These are phyloP conservation scores for Talaromyces rugulosus DNA, from an alignment of 2,329 filamentous ascomycete species.

Conservation along the genomic window DNA sequence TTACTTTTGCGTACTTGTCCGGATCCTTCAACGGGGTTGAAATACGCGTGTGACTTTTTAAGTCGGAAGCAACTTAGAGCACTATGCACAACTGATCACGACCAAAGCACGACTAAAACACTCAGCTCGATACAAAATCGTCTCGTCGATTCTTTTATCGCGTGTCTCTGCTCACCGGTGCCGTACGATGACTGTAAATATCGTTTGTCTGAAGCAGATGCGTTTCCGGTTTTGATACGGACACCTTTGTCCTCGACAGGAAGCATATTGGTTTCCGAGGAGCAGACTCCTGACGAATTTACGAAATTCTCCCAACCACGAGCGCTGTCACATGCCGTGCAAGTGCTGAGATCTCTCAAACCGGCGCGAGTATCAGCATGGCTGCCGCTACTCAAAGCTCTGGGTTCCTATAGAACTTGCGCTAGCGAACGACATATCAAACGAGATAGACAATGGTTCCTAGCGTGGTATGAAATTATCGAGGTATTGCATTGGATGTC, in stretches of 20 bases:
- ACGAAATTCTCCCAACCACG: conserved; percentile 20
- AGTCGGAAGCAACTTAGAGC: conserved; percentile 30
- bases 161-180: conserved; percentile 32
- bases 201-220: conserved; percentile 19
- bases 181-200: conserved; percentile 9
- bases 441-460: conserved; percentile 25
- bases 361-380: conserved; percentile 31
- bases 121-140: conserved; percentile 29
- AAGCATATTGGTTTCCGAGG: conserved; percentile 5
- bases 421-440: conserved; percentile 17
- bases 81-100: conserved; percentile 23
- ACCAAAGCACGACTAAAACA: conserved; percentile 14
- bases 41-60: conserved; percentile 31
- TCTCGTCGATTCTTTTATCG: conserved; percentile 44
- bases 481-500: conserved; percentile 33
- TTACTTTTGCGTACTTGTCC: conserved; percentile 47
- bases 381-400: conserved; percentile 31
- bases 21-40: conserved; percentile 37
- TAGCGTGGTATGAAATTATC: conserved; percentile 36
- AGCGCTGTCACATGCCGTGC: conserved; percentile 33
- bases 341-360: conserved; percentile 27
- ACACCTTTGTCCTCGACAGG: conserved; percentile 12
- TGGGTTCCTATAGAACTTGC: conserved; percentile 22
- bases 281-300: conserved; percentile 14
- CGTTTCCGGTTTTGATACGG: conserved; percentile 26